A percentile compares a stretch with the other conserved stretches of the same genome.
phyloP scores from a whole-genome alignment of 75 land plant species.

The Ceratopteris richardii region DNA sequence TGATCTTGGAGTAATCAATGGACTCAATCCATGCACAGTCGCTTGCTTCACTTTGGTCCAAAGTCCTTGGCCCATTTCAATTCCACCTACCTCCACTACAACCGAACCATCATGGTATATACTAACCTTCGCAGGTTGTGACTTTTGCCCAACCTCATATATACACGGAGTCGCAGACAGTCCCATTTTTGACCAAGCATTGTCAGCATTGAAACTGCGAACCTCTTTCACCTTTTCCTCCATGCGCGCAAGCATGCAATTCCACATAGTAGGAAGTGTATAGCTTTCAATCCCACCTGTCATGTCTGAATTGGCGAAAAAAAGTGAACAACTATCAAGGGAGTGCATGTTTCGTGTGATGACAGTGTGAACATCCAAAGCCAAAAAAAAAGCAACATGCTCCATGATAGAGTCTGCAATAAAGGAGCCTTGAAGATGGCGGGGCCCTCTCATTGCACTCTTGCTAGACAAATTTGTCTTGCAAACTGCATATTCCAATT shows the following conservation, averaged over 20 bases:
- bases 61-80: constrained; percentile 92
- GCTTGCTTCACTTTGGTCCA: constrained; percentile 90
- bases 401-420: constrained; percentile 83
- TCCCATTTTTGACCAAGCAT: constrained; percentile 70
- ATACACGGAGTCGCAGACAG: constrained; percentile 61
- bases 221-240: constrained; percentile 25
- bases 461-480: constrained; percentile 63
- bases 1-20: constrained; percentile 11
- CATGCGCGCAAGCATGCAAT: constrained; percentile 33
- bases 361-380: constrained; percentile 37
- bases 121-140: constrained; percentile 71
- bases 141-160: constrained; percentile 19
- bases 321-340: constrained; percentile 36
- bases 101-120: constrained; percentile 74
- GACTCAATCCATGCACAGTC: constrained; percentile 59
- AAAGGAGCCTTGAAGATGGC: constrained; percentile 70
- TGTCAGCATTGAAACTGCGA: constrained; percentile 34
- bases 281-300: constrained; percentile 37
- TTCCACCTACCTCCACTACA: constrained; percentile 85
- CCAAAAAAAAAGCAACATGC: constrained; percentile 60
- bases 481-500: constrained; percentile 63
- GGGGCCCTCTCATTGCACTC: constrained; percentile 84
- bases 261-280: constrained; percentile 61
- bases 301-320: constrained; percentile 14
- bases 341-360: constrained; percentile 55